These are phyloP conservation scores for Endoconidiophora polonica DNA, from an alignment of 2,329 filamentous ascomycete genomes.

Conservation along the genomic window DNA sequence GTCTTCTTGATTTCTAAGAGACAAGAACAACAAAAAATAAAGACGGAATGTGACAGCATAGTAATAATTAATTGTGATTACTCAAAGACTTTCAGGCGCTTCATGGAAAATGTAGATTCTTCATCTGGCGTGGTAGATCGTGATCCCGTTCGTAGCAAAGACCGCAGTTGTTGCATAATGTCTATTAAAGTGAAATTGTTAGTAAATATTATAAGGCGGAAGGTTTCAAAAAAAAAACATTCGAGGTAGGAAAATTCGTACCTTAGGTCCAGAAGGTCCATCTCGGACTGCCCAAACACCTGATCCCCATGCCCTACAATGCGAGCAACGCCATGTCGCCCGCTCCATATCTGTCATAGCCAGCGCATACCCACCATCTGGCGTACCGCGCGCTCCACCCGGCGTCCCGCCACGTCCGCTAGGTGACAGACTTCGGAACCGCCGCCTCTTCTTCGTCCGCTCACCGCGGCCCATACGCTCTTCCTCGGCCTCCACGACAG, in stretches of 20 bases:
- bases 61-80: too few relatives aligned
- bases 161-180: conserved; percentile 86
- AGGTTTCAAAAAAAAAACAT: neutral
- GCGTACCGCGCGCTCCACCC: conserved; percentile 54
- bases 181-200: conserved; percentile 28
- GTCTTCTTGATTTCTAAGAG: neutral
- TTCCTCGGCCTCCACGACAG: conserved; percentile 42
- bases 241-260: conserved; percentile 29
- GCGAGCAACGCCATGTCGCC: conserved; percentile 67
- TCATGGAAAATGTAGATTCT: conserved; percentile 23
- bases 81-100: conserved; percentile 12
- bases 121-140: conserved; percentile 45
- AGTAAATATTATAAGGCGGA: conserved; percentile 9
- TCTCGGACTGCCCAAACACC: conserved; percentile 92
- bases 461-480: conserved; percentile 85
- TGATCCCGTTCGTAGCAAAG: conserved; percentile 77
- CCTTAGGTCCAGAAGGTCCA: conserved; percentile 68
- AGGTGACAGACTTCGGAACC: conserved; percentile 79
- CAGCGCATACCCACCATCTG: conserved; percentile 59
- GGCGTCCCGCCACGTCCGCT: conserved; percentile 46
- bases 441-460: conserved; percentile 84
- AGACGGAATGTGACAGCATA: too few relatives aligned
- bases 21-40: neutral
- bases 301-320: conserved; percentile 76
- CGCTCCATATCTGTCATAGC: conserved; percentile 63